These are phyloP conservation scores for Suhomyces bolitotheri DNA, from an alignment of 1,139 yeast genomes.

Conservation along the genomic window DNA sequence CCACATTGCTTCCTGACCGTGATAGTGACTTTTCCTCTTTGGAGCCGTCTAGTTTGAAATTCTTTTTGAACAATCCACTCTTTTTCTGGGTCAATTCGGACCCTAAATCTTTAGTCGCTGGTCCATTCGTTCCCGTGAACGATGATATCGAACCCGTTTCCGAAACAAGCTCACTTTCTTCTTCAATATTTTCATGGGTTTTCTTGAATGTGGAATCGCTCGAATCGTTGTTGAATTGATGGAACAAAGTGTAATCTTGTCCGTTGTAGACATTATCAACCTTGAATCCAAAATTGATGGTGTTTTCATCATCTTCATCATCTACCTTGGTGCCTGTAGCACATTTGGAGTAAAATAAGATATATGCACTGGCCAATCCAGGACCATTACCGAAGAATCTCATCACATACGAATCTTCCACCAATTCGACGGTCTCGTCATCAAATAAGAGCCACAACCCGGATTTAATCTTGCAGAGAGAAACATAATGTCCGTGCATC, in stretches of 20 bases:
- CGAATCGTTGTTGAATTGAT: conserved; percentile 9
- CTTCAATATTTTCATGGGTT: conserved; percentile 13
- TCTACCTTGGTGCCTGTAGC: conserved; percentile 25
- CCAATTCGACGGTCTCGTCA: conserved; percentile 91
- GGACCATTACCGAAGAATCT: conserved; percentile 88
- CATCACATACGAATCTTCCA: conserved; percentile 79
- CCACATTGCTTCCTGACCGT: conserved; percentile 19
- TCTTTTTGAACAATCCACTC: conserved; percentile 32
- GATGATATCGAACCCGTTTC: conserved; percentile 13
- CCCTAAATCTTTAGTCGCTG: conserved; percentile 5
- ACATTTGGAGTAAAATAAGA: conserved; percentile 62
- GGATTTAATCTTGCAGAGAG: conserved; percentile 75
- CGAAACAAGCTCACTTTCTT: conserved; percentile 12
- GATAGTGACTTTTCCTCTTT: conserved; percentile 14
- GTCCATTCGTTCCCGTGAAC: conserved; percentile 6
- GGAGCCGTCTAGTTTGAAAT: conserved; percentile 28
- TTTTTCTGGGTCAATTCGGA: conserved; percentile 10
- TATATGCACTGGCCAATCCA: conserved; percentile 89
- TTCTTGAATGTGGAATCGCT: conserved; percentile 16
- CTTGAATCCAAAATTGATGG: conserved; percentile 38
- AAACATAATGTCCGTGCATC: conserved; percentile 93
- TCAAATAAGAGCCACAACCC: conserved; percentile 92
- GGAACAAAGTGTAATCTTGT: conserved; percentile 13
- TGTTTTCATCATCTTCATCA: conserved; percentile 28
- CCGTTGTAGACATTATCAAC: conserved; percentile 37